A percentile compares a stretch with the other conserved stretches of the same genome.
These are phyloP conservation scores for Chytriomyces sp. DNA, from an alignment of 192 early-diverging fungal species.

Conservation along the genomic window DNA sequence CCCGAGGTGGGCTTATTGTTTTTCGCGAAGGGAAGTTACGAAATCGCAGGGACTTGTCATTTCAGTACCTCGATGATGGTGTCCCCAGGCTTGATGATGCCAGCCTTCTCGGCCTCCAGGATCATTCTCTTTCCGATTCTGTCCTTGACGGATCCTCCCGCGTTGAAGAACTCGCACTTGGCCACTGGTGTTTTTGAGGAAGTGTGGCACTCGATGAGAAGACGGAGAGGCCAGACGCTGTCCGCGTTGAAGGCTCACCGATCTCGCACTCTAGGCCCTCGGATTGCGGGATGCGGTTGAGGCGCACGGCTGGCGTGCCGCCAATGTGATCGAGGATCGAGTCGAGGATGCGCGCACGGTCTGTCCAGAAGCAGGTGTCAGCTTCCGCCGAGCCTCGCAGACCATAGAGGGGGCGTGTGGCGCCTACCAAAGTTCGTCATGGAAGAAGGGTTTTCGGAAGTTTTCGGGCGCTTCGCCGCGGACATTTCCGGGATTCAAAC, in stretches of 20 bases:
- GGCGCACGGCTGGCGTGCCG: slow-evolving; percentile 91
- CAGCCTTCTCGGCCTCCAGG: slow-evolving; percentile 90
- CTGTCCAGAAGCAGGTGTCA: not conserved
- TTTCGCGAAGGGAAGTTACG: not conserved
- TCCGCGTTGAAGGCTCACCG: not conserved
- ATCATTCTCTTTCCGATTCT: slow-evolving; percentile 97
- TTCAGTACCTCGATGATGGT: slow-evolving; percentile 84
- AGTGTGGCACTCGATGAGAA: not conserved
- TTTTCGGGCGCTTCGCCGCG: too few species aligned
- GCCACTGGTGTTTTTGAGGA: slow-evolving; percentile 45
- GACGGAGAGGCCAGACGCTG: not conserved
- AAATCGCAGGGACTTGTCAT: not conserved
- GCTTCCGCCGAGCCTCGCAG: not conserved
- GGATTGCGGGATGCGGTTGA: slow-evolving; percentile 82
- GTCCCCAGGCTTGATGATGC: slow-evolving; percentile 85
- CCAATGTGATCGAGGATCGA: slow-evolving; percentile 95
- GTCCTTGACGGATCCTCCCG: slow-evolving; percentile 98
- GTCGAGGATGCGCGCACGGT: slow-evolving; percentile 65
- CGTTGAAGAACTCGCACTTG: slow-evolving; percentile 99
- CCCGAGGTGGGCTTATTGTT: slow-evolving; percentile 83
- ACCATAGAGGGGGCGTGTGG: not conserved
- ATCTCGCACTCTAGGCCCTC: slow-evolving; percentile 92
- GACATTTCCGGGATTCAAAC: too few species aligned
- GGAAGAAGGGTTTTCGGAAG: not conserved
- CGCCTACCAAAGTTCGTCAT: not conserved